Percentiles rank a stretch among this genome's conserved stretches.
Conservation (phyloP, 768 basidiomycete genomes). For the Tulasnella sp. region DNA sequence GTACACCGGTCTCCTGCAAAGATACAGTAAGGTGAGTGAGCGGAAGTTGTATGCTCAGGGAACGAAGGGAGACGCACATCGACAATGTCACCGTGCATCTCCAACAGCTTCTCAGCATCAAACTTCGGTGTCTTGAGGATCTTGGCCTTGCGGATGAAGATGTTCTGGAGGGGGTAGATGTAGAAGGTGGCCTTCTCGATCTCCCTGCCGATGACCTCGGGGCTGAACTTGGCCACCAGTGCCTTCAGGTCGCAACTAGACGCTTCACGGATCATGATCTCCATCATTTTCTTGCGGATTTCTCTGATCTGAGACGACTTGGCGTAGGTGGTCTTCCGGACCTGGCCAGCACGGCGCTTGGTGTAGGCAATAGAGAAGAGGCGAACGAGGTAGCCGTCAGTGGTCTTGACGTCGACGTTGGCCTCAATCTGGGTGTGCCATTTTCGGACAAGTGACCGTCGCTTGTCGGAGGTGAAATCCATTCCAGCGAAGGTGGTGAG, state of each 20-base stretch:
- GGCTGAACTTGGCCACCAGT: constrained; percentile 97
- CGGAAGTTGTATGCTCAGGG: constrained; percentile 31
- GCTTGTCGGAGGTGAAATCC: constrained; percentile 99
- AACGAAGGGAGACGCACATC: constrained; percentile 65
- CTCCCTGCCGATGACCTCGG: constrained; percentile 98
- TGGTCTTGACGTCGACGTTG: constrained; percentile 98
- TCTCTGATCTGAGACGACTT: constrained; percentile 93
- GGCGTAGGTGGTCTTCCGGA: constrained; percentile 99
- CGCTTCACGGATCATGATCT: constrained; percentile 96
- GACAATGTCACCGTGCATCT: constrained; percentile 93
- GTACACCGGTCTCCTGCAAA: constrained; percentile 86
- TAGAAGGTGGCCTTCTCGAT: constrained; percentile 97
- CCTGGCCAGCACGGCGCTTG: constrained; percentile 93
- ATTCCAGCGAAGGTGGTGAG: constrained; percentile 99
- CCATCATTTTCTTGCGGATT: constrained; percentile 99
- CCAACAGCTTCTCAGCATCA: constrained; percentile 92
- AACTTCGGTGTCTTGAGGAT: constrained; percentile 98
- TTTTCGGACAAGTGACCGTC: constrained; percentile 98
- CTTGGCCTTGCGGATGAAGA: constrained; percentile 99
- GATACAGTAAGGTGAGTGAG: background rate
- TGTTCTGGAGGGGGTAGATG: constrained; percentile 99
- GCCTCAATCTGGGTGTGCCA: constrained; percentile 99
- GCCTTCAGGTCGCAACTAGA: constrained; percentile 96
- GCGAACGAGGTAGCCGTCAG: constrained; percentile 98
- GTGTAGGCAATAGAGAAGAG: constrained; percentile 99